phyloP scores from a whole-genome alignment of 1,284 basidiomycete species.

The Tylopilus orsonianus region DNA sequence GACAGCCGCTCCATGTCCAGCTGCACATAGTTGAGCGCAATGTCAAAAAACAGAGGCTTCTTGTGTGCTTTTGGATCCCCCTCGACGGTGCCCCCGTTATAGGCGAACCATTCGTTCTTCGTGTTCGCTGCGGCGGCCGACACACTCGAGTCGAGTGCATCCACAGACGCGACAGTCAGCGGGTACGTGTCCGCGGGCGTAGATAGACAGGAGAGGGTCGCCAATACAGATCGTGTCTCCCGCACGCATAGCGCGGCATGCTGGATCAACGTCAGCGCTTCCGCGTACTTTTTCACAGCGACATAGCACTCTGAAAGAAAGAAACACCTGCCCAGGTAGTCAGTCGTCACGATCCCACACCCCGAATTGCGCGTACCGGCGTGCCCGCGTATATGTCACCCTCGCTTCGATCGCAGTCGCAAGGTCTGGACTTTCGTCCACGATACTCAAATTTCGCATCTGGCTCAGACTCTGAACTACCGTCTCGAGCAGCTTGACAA shows the following conservation, averaged over 20 bases:
- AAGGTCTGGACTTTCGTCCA: constrained; percentile 85
- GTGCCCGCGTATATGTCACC: constrained; percentile 71
- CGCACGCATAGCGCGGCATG: constrained; percentile 70
- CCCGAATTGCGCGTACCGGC: constrained; percentile 48
- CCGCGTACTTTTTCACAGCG: constrained; percentile 66
- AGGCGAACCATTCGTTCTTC: constrained; percentile 80
- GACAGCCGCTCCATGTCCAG: constrained; percentile 78
- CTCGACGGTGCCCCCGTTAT: constrained; percentile 61
- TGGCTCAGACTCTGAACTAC: constrained; percentile 81
- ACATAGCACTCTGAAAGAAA: constrained; percentile 74
- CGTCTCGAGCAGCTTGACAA: constrained; percentile 87
- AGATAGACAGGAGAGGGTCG: constrained; percentile 42
- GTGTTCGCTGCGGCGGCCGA: constrained; percentile 50
- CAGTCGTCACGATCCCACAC: not conserved
- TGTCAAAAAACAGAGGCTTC: constrained; percentile 90
- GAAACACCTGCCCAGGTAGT: constrained; percentile 48
- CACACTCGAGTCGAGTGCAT: constrained; percentile 52
- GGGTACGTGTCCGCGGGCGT: constrained; percentile 53
- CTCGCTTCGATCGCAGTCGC: constrained; percentile 75
- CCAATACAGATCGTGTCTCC: constrained; percentile 56
- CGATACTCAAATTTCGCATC: constrained; percentile 78
- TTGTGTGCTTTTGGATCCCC: constrained; percentile 52
- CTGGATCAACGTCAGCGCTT: constrained; percentile 67
- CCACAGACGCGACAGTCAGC: constrained; percentile 45
- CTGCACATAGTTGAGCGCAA: constrained; percentile 90